Conservation (phyloP, 768 basidiomycete genomes). For the Psilocybe sp. region DNA sequence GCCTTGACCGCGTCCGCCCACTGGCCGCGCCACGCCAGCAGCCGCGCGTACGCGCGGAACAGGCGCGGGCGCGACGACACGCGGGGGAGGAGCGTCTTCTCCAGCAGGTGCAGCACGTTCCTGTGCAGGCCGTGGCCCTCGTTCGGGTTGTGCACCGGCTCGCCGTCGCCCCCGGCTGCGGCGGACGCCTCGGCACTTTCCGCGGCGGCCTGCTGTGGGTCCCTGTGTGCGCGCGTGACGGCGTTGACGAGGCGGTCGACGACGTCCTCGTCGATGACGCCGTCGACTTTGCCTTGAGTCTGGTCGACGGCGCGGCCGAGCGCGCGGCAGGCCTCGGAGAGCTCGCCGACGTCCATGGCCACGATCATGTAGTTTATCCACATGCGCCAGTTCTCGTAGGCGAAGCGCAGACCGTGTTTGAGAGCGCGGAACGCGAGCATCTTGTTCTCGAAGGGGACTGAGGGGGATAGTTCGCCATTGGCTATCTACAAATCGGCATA, state of each 20-base stretch:
- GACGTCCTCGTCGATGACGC: conserved; percentile 81
- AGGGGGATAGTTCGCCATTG: conserved; percentile 20
- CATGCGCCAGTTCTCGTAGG: conserved; percentile 95
- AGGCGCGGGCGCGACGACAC: conserved; percentile 69
- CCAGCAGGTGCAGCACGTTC: conserved; percentile 72
- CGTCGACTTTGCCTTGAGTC: conserved; percentile 48
- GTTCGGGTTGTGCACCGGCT: conserved; percentile 44
- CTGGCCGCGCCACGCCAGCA: conserved; percentile 68
- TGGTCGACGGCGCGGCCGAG: conserved; percentile 79
- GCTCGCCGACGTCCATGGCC: conserved; percentile 88
- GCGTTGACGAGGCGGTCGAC: conserved; percentile 87
- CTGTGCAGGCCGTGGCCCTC: conserved; percentile 65
- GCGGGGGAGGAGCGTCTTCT: conserved; percentile 76
- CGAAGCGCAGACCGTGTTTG: conserved; percentile 80
- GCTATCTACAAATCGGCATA: too few relatives aligned
- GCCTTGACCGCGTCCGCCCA: conserved; percentile 82
- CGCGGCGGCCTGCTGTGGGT: conserved; percentile 32
- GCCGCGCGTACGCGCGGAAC: conserved; percentile 80
- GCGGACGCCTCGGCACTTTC: conserved; percentile 16
- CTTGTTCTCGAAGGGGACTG: conserved; percentile 70
- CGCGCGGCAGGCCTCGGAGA: conserved; percentile 84
- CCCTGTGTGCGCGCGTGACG: conserved; percentile 56
- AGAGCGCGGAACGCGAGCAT: conserved; percentile 90
- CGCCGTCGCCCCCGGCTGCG: too few relatives aligned
- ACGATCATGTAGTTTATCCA: conserved; percentile 98